Base-by-base conservation (phyloP, 768 basidiomycete genomes). In the Hemileccinum rubropunctum region DNA sequence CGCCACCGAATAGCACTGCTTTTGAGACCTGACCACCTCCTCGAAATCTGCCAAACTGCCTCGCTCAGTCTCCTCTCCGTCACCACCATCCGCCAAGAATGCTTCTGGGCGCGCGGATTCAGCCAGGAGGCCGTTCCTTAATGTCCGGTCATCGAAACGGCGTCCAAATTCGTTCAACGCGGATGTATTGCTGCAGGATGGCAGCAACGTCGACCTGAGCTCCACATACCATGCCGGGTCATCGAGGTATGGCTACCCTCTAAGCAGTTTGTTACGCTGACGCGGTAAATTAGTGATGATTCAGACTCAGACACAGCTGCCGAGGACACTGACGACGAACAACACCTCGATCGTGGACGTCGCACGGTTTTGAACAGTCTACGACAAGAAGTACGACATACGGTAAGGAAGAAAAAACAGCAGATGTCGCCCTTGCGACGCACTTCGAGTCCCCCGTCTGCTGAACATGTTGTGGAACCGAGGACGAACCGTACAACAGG, bases 141-240 rank as follows among this genome's bases (percentile, higher is more conserved):
- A 62, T 48, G 58, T 45, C 48, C 65, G 67, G 17, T 47, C 64
- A 8, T 45, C 54, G 1, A 68, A 51, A 52, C 63, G 65, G 38
- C 65, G 58, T 33, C 58, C 55, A 4, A 63, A 56, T 35, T 58
- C 66, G 26, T 52, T 64, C 51, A 58, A 58, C 26, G 47, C 58
- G 37, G 52, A 51, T 23, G 50, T 36, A 34, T 45, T 51, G 15
- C 64, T 52, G 3, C 66, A 62, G 20, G 52, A 64, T 26, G 54
- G 57, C 35, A 66, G 70, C 50, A 68, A 67, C 51, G 61, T 82
- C 57, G 89, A 84, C 57, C 82, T 89, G 83, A 92, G 88, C 61
- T 91, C 89, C 12, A 91, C 89, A 57, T 92, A 92, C 69, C 86
- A 90, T 51, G 90, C 84, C 26, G 90, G 90, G 39, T 88, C 88